Conservation (phyloP, 2,329 filamentous ascomycete genomes). For the Paracorniculantispora psalliotae region DNA sequence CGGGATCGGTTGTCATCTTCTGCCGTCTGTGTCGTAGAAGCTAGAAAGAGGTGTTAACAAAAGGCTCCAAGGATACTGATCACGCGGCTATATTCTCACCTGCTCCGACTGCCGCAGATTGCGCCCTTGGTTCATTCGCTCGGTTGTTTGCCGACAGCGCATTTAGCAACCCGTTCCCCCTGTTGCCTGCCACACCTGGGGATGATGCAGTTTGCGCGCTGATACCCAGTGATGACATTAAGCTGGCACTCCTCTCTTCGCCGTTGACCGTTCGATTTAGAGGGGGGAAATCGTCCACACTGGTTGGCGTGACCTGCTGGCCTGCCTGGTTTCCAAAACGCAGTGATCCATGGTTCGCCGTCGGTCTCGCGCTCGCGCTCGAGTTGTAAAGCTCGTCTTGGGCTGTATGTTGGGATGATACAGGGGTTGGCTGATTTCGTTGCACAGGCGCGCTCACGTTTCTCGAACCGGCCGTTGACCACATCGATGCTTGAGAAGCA, state of each 20-base stretch:
- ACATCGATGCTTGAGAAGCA: slow-evolving; percentile 47
- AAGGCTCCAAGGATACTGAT: too few species aligned
- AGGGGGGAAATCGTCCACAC: slow-evolving; percentile 58
- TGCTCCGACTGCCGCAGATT: slow-evolving; percentile 39
- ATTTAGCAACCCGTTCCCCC: slow-evolving; percentile 59
- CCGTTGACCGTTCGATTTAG: slow-evolving; percentile 53
- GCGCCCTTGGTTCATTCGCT: slow-evolving; percentile 42
- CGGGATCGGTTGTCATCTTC: slow-evolving; percentile 4
- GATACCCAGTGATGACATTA: slow-evolving; percentile 53
- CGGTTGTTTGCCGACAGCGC: slow-evolving; percentile 57
- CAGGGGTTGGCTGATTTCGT: slow-evolving; percentile 46
- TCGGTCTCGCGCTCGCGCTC: slow-evolving; percentile 35
- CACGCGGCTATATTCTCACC: not conserved
- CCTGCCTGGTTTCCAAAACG: slow-evolving; percentile 48
- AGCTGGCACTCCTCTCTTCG: slow-evolving; percentile 48
- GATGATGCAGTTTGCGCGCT: slow-evolving; percentile 40
- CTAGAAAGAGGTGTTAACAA: not conserved
- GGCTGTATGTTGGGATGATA: slow-evolving; percentile 45
- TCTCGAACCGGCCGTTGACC: slow-evolving; percentile 47
- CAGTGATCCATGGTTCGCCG: slow-evolving; percentile 43
- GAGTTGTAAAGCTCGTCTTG: slow-evolving; percentile 43
- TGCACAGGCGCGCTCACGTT: slow-evolving; percentile 45
- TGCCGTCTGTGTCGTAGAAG: not conserved
- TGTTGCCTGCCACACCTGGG: slow-evolving; percentile 34
- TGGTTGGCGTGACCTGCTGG: slow-evolving; percentile 43